Base-by-base conservation (phyloP, 768 basidiomycete species). In the Amanita jacksonii region DNA sequence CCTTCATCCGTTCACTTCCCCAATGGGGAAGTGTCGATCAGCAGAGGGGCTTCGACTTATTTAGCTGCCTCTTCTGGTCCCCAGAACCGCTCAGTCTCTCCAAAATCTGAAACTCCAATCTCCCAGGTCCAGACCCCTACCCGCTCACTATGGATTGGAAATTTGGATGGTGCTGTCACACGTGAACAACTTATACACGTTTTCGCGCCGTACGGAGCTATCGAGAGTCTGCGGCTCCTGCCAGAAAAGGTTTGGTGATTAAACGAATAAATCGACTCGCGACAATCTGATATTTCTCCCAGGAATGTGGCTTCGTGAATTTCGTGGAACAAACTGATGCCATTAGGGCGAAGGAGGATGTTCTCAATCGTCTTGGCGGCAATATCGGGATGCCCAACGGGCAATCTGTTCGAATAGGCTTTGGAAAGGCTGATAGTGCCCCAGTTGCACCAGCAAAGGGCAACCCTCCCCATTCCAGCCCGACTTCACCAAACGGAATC, bases 231-330 rank as follows among this genome's bases (percentile, higher is more conserved):
- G 59, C 72, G 96, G 53, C 72, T 99, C 55, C 70, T 99, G 44
- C 94, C 94, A 5, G 96, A 99, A 67, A 99, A 99, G 84, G 93
- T 93, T 36, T 51, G 52, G 38, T 49, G 28, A 35, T 20, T 41
- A 19, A 43, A 41, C 33, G 49, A 45, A 33, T 24, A n/a, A n/a
- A 47, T 52, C 18, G 20, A 38, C 12, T 43, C 37, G 27, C 32
- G 31, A 35, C 46, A 13, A 46, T 15, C 27, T 34, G 19, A 13
- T 39, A 16, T 35, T 22, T 23, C 40, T 40, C 46, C 28, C 48
- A 97, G 93, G 92, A 96, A 61, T 99, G 96, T 58, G 96, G 94
- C 7, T 99, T 99, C 59, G 94, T 99, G 58, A 99, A 99, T 60
- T 99, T 96, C 59, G 89, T 96, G 35, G 92, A 96, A 51, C 85